phyloP scores from a whole-genome alignment of 768 basidiomycete genomes.

The Suillus subalutaceus region DNA sequence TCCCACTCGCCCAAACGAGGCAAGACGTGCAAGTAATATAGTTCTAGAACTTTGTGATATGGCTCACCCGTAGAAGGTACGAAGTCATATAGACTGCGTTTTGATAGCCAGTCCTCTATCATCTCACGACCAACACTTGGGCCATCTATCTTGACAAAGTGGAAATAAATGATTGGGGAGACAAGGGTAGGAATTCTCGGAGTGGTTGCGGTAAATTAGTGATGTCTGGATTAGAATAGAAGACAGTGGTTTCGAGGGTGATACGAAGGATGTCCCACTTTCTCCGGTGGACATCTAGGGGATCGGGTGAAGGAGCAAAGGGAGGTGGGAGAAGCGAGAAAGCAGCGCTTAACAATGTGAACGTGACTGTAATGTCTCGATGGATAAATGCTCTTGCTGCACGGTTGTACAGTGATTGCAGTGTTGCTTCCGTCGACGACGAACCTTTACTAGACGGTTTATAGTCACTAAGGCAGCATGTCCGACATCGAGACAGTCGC shows the following conservation, averaged over 20 bases:
- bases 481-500: conserved; percentile 23
- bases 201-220: conserved; percentile 51
- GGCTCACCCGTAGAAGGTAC: conserved; percentile 45
- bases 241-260: conserved; percentile 77
- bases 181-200: conserved; percentile 55
- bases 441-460: conserved; percentile 32
- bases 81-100: conserved; percentile 44
- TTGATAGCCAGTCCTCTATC: conserved; percentile 80
- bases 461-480: conserved; percentile 38
- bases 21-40: conserved; percentile 74
- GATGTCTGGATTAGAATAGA: conserved; percentile 50
- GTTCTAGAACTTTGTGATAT: conserved; percentile 74
- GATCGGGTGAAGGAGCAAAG: conserved; percentile 35
- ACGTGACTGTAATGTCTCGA: conserved; percentile 65
- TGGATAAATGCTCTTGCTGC: conserved; percentile 81
- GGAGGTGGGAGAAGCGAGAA: conserved; percentile 61
- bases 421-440: conserved; percentile 47
- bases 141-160: conserved; percentile 63
- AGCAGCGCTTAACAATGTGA: conserved; percentile 67
- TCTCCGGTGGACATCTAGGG: conserved; percentile 54
- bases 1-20: conserved; percentile 80
- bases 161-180: conserved; percentile 60
- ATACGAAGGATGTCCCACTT: conserved; percentile 91
- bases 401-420: conserved; percentile 74
- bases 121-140: conserved; percentile 65